Conservation (phyloP, 768 basidiomycete genomes). For the Sporobolomyces pararoseus region DNA sequence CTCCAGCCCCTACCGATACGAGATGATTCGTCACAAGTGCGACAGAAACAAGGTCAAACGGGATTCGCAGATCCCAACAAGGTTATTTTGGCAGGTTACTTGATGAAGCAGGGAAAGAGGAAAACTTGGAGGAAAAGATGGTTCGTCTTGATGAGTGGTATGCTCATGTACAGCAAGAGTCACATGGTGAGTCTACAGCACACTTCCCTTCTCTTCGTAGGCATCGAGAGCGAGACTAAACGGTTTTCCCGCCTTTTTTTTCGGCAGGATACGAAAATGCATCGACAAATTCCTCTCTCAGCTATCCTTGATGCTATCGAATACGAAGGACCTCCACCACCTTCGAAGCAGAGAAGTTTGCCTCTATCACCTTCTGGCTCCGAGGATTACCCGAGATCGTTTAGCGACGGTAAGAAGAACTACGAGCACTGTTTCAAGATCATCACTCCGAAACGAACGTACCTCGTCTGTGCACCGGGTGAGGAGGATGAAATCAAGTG, state of each 20-base stretch:
- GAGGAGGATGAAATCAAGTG: constrained; percentile 99
- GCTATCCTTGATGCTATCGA: constrained; percentile 90
- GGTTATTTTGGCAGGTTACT: constrained; percentile 77
- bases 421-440: constrained; percentile 80
- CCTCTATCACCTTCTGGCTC: constrained; percentile 48
- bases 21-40: too few relatives aligned
- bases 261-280: constrained; percentile 77
- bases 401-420: constrained; percentile 7
- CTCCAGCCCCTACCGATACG: too few relatives aligned
- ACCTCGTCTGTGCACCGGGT: constrained; percentile 83
- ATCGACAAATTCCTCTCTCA: constrained; percentile 76
- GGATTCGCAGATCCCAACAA: constrained; percentile 63
- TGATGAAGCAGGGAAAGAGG: constrained; percentile 95
- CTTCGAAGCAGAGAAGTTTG: constrained; percentile 31
- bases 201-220: background rate
- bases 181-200: constrained; percentile 74
- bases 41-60: constrained; percentile 5
- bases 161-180: constrained; percentile 78
- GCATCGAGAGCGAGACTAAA: too few relatives aligned
- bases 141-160: constrained; percentile 89
- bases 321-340: constrained; percentile 56
- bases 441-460: constrained; percentile 84
- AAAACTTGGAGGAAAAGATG: constrained; percentile 95
- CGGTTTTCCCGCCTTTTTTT: constrained; percentile 1
- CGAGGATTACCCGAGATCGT: constrained; percentile 2